Base-by-base conservation (phyloP, 176 grass and related monocot species). In the Oryza meyeriana region DNA sequence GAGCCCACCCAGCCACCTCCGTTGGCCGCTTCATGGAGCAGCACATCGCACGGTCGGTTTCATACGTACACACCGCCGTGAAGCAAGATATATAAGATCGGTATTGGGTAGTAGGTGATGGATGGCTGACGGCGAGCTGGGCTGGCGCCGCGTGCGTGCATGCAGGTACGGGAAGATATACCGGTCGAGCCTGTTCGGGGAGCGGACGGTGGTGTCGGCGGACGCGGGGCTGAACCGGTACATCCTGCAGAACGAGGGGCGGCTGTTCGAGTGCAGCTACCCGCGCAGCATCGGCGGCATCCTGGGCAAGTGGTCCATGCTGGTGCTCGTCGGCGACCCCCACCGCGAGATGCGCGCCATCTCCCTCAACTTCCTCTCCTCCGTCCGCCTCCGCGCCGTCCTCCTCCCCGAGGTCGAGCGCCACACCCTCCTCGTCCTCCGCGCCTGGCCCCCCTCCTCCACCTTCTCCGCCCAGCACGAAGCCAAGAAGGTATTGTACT, bases 91-190 rank as follows among this genome's bases (percentile, higher is more conserved):
- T n/a, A 13, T 4, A 14, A 2, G 14, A 47, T 47, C 44, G 44
- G 17, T 48, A n/a, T n/a, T n/a, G 1, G 13, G 50, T 55, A n/a
- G 20, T n/a, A 55, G 50, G 34, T 70, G 13, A 41, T 39, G 13
- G 66, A 42, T 14, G 28, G 41, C 69, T 82, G 70, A 74, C 80
- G 58, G 31, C 58, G 58, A 69, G 64, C 68, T 27, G 36, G 12
- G 57, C 8, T 0, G 64, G 14, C 25, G 50, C 55, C 10, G 1
- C 10, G 6, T 29, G 59, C 50, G 58, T 45, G 16, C 33, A 27
- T 92, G 76, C 81, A 99, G 96, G 84, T 93, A 95, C 62, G 96
- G 96, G 40, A 95, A 86, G 85, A 95, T 98, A 84, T 98, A 91
- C 79, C 58, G 82, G 61, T 84, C 93, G 74, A 93, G 85, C 71